phyloP scores from a whole-genome alignment of 2,329 filamentous ascomycete species.

The Arthrobotrys iridis region DNA sequence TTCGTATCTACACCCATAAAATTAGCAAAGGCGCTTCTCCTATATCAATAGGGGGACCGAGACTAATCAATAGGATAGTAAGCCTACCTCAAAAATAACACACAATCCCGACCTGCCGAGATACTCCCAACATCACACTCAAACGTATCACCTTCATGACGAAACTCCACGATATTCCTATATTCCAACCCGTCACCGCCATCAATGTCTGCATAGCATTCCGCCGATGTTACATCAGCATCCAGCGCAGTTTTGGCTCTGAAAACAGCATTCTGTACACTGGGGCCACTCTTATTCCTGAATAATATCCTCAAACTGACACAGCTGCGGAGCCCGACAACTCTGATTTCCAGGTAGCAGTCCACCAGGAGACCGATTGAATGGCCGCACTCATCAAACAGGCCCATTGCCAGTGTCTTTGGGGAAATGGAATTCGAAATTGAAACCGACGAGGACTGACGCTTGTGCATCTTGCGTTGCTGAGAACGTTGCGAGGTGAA shows the following conservation, averaged over 20 bases:
- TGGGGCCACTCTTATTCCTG: conserved; percentile 37
- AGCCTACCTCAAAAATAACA: conserved; percentile 39
- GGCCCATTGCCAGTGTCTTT: conserved; percentile 25
- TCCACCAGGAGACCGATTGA: conserved; percentile 41
- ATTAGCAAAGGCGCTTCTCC: not conserved
- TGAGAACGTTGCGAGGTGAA: conserved; percentile 50
- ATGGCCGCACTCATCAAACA: conserved; percentile 51
- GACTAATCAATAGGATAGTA: not conserved
- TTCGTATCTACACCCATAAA: conserved; percentile 28
- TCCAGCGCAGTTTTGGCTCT: conserved; percentile 31
- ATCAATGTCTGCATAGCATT: conserved; percentile 44
- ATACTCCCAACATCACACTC: conserved; percentile 42
- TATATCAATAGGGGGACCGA: not conserved
- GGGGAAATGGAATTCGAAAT: conserved; percentile 16
- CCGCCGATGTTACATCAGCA: conserved; percentile 40
- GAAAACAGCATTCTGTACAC: conserved; percentile 27
- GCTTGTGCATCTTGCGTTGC: conserved; percentile 50
- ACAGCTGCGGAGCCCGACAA: conserved; percentile 32
- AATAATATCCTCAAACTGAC: conserved; percentile 47
- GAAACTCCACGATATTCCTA: conserved; percentile 26
- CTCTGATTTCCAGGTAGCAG: conserved; percentile 39
- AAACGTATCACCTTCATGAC: conserved; percentile 35
- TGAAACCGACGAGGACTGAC: conserved; percentile 31
- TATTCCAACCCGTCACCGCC: conserved; percentile 15
- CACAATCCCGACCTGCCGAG: conserved; percentile 32